Conservation (phyloP, 371 early-diverging fungal species). For the Ordospora colligata region DNA sequence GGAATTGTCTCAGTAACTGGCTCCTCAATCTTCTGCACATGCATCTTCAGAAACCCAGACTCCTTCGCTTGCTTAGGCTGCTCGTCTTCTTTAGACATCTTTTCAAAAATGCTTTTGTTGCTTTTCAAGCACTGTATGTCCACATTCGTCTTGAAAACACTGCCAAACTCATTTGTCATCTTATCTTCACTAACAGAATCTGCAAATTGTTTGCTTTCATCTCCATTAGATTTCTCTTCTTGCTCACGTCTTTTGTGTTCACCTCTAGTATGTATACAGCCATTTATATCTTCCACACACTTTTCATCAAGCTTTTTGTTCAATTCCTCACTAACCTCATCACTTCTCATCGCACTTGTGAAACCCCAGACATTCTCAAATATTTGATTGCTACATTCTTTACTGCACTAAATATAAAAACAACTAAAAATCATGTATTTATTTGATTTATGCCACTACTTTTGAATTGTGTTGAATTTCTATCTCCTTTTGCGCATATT, state of each 20-base stretch:
- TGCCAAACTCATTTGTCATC: too few species aligned
- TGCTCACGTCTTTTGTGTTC: not conserved
- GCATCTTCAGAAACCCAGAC: not conserved
- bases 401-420: too few species aligned
- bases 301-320: not conserved
- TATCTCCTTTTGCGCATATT: too few species aligned
- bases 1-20: not conserved
- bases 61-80: constrained; percentile 1
- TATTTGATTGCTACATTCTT: not conserved
- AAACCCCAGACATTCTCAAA: not conserved
- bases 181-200: not conserved
- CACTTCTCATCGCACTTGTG: not conserved
- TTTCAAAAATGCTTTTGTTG: not conserved
- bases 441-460: too few species aligned
- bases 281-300: not conserved
- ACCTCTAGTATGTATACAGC: not conserved
- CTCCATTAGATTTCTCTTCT: not conserved
- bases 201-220: not conserved
- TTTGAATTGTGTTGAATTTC: too few species aligned
- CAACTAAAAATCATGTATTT: too few species aligned
- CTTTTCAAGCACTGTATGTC: not conserved
- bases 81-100: not conserved
- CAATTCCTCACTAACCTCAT: not conserved
- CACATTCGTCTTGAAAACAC: not conserved
- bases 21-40: not conserved